These are phyloP conservation scores for Cinnamomum micranthum DNA, from an alignment of 164 flowering plant species.

Conservation along the genomic window DNA sequence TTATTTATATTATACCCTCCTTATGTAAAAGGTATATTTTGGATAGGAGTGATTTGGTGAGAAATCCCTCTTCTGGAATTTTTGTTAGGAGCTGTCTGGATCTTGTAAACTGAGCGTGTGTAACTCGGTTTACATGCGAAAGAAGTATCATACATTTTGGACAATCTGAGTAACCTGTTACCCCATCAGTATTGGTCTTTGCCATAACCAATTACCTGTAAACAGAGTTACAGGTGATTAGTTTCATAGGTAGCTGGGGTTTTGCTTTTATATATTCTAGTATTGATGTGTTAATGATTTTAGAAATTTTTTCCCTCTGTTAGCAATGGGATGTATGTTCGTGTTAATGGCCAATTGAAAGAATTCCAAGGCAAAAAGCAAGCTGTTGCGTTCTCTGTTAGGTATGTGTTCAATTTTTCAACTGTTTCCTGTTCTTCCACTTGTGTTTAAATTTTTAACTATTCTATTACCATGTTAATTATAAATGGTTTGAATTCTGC, in stretches of 20 bases:
- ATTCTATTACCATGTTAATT: too few relatives aligned
- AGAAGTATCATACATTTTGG: background rate
- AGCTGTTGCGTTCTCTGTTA: conserved; percentile 52
- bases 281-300: too few relatives aligned
- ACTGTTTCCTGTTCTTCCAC: background rate
- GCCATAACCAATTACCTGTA: background rate
- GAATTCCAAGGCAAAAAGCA: conserved; percentile 69
- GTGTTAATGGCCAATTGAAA: conserved; percentile 77
- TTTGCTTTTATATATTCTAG: too few relatives aligned
- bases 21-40: background rate
- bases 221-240: too few relatives aligned
- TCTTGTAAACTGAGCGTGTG: background rate
- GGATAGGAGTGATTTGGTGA: too few relatives aligned
- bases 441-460: background rate
- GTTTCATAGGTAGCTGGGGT: background rate
- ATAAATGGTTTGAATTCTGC: too few relatives aligned
- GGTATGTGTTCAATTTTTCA: conserved; percentile 35
- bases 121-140: too few relatives aligned
- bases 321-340: conserved; percentile 81
- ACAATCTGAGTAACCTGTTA: background rate
- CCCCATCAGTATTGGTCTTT: background rate
- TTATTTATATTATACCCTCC: background rate
- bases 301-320: background rate
- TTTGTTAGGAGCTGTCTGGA: background rate
- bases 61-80: too few relatives aligned